These are phyloP conservation scores for Solanum chacoense DNA, from an alignment of 305 asterid species.

Conservation along the genomic window DNA sequence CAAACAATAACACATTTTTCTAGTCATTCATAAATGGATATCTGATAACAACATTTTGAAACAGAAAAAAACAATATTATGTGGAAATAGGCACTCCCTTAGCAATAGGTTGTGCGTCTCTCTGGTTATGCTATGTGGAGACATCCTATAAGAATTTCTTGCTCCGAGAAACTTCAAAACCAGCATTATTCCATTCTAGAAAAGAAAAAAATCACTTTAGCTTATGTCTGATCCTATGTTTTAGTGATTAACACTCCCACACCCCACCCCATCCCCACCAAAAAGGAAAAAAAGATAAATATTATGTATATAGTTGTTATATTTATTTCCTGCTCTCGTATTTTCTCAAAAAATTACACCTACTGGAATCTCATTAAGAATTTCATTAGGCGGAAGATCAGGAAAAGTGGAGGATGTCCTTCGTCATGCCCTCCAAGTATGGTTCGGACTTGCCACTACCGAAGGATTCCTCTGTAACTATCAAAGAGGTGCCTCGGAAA, in stretches of 20 bases:
- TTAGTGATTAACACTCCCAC: not conserved
- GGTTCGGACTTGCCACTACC: slow-evolving; percentile 72
- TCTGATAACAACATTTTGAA: not conserved
- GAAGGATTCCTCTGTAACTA: slow-evolving; percentile 50
- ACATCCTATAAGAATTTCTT: not conserved
- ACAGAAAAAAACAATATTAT: not conserved
- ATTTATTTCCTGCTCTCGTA: not conserved
- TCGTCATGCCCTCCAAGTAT: slow-evolving; percentile 83
- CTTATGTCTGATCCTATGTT: not conserved
- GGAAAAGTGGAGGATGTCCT: slow-evolving; percentile 72
- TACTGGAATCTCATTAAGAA: slow-evolving; percentile 6
- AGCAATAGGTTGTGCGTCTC: not conserved
- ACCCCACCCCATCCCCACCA: not conserved
- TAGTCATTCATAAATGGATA: not conserved
- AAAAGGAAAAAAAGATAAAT: not conserved
- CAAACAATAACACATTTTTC: not conserved
- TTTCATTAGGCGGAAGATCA: slow-evolving; percentile 35
- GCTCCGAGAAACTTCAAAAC: not conserved
- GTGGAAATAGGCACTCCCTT: not conserved
- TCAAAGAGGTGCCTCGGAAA: slow-evolving; percentile 62
- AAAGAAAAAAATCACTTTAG: not conserved
- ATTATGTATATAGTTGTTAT: not conserved
- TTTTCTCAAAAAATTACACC: not conserved
- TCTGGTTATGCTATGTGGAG: not conserved
- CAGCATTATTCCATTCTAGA: not conserved